Evolutionary conservation across 306 rosid species (phyloP), one percentile per base, ranked within the genome.

Genomic region (Quercus glauca): DNA sequence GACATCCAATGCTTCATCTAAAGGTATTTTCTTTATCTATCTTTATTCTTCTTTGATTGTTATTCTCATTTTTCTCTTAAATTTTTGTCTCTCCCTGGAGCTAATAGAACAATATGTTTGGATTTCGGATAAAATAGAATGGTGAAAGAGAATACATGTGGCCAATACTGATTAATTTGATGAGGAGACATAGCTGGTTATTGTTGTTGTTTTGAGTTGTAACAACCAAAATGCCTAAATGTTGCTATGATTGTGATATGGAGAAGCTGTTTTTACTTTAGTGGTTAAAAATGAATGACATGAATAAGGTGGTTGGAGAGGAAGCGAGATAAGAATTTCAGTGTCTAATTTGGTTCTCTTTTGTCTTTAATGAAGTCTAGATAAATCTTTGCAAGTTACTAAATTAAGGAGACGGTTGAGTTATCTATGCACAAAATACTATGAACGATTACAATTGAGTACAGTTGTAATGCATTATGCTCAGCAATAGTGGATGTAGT

Each of bases 1-100:
- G 79, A 79, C 87, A 12, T 77, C 86, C 80, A 79, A 29, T 84
- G 84, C 83, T 75, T 83, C 88, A 14, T 59, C 80, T 71, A 84
- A 81, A 79, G 89, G 90, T 84, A 78, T 13, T 45, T 18, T 49
- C 29, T 20, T 73, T 1, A 13, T 43, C 2, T 55, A 31, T 45
- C 55, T 41, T 17, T 5, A 5, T 53, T 3, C 63, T 11, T 23
- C 49, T 51, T 57, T 23, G 58, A 25, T 77, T 67, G 72, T 41
- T 69, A 2, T 43, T n/a, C 15, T n/a, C 43, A 4, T 3, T 4
- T 25, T 26, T 19, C 45, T 0, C 45, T 41, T 19, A 15, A 17
- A 43, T 3, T 41, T 17, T 0, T 11, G 73, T 37, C 35, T 21
- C 52, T 45, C 12, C 5, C 61, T 37, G 18, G 73, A 41, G 31